Base-by-base conservation (phyloP, 2,329 filamentous ascomycete species). In the Amesomyces nigricolor region DNA sequence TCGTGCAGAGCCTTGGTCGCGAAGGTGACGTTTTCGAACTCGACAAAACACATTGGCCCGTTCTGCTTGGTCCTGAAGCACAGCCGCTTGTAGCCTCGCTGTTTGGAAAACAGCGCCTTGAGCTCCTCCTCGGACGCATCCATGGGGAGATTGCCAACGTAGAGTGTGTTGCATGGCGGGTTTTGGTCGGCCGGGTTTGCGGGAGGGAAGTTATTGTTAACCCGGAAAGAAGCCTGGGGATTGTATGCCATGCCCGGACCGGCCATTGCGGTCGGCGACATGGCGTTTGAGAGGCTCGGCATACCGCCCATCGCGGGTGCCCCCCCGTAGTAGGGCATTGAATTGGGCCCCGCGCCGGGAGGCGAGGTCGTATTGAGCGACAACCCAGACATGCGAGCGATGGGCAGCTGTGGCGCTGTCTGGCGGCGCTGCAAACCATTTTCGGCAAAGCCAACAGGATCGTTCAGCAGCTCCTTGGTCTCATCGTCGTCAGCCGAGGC, bases 1-100 rank as follows among this genome's bases (percentile, higher is more conserved):
- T 96, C 90, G 61, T 91, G 84, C 2, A 97, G 78, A 1, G 91
- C 87, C 71, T 94, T 95, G 42, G 92, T 96, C 0, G 94, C 92
- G 66, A 90, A 92, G 1, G 89, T 88, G 10, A 95, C 80, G 65
- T 96, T 91, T 66, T 97, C 92, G 64, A 97, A 99, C 71, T 99
- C 94, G 38, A 99, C 94, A 70, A 97, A 97, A 69, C 94, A 97
- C 91, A 97, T 97, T 2, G 92, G 92, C 0, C 92, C 92, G 64
- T 96, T 96, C 62, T 89, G 83, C 75, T 97, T 97, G 52, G 91
- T 95, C 35, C 92, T 83, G 77, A 96, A 96, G 68, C 91, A 96
- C 7, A 99, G 83, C 29, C 94, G 82, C 73, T 95, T 97, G 75
- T 96, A 99, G 3, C 94, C 94, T 47, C 91, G 86, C 70, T 95